These are phyloP conservation scores for Antarctomyces pellizariae DNA, from an alignment of 495 filamentous ascomycete species.

Conservation along the genomic window DNA sequence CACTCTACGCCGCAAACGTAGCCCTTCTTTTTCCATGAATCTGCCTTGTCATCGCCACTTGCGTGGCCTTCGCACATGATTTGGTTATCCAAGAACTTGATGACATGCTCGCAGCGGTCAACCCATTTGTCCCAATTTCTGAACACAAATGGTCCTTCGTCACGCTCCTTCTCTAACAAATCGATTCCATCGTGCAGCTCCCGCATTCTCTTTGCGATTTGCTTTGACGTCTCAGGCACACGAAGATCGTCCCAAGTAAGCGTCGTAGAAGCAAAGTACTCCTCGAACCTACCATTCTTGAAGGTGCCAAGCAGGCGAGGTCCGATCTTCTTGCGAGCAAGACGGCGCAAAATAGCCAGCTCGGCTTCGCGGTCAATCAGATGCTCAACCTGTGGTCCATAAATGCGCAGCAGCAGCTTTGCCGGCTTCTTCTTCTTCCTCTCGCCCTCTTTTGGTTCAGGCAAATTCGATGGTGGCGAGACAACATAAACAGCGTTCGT, in stretches of 20 bases:
- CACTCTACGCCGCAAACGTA: slow-evolving; percentile 72
- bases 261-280: slow-evolving; percentile 65
- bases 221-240: slow-evolving; percentile 57
- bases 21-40: slow-evolving; percentile 41
- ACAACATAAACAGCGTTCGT: slow-evolving; percentile 96
- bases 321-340: slow-evolving; percentile 80
- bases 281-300: slow-evolving; percentile 85
- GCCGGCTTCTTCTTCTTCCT: slow-evolving; percentile 14
- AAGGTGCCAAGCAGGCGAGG: slow-evolving; percentile 88
- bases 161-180: slow-evolving; percentile 50
- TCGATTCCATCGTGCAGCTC: slow-evolving; percentile 91
- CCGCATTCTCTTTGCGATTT: slow-evolving; percentile 96
- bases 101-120: slow-evolving; percentile 50
- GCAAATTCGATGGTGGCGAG: slow-evolving; percentile 42
- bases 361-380: slow-evolving; percentile 86
- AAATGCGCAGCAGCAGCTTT: slow-evolving; percentile 78
- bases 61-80: slow-evolving; percentile 23
- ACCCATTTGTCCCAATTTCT: slow-evolving; percentile 94
- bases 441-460: slow-evolving; percentile 17
- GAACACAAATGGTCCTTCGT: slow-evolving; percentile 63
- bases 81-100: slow-evolving; percentile 52
- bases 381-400: slow-evolving; percentile 88
- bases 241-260: slow-evolving; percentile 58
- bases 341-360: slow-evolving; percentile 60
- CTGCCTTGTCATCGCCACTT: slow-evolving; percentile 13